Evolutionary conservation across 1,284 basidiomycete species (phyloP).

Genomic region (Heimioporus retisporus): DNA sequence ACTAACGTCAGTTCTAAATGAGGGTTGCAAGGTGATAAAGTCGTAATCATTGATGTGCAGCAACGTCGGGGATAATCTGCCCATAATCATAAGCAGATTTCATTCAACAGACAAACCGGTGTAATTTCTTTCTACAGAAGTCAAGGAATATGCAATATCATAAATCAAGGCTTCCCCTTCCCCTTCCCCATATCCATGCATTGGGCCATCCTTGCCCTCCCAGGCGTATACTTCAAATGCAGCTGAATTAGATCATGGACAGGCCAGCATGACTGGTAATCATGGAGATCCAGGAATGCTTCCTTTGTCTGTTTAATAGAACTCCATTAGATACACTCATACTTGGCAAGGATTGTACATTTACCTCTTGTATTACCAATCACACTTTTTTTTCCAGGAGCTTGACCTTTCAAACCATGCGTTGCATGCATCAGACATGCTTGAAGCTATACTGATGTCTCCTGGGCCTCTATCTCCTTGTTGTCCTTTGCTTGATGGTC

Average conservation of each 20-base stretch:
- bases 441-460: background rate
- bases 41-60: no score
- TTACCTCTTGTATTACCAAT: slow-evolving; percentile 14
- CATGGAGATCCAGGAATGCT: slow-evolving; percentile 12
- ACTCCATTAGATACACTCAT: background rate
- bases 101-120: no score
- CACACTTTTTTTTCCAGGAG: background rate
- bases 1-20: no score
- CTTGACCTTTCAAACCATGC: background rate
- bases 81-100: no score
- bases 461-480: background rate
- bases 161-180: background rate
- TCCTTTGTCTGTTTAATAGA: slow-evolving; percentile 1
- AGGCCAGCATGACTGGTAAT: slow-evolving; percentile 15
- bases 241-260: slow-evolving; percentile 19
- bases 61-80: no score
- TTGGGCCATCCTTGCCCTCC: slow-evolving; percentile 8
- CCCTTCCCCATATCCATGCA: background rate
- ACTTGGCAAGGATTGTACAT: background rate
- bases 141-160: background rate
- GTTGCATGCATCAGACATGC: background rate
- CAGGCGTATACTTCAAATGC: slow-evolving; percentile 18
- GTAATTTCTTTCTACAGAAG: no score
- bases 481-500: background rate
- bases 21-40: no score